Evolutionary conservation across 1,284 basidiomycete genomes (phyloP).

Genomic region (Afroboletus lepidellus): DNA sequence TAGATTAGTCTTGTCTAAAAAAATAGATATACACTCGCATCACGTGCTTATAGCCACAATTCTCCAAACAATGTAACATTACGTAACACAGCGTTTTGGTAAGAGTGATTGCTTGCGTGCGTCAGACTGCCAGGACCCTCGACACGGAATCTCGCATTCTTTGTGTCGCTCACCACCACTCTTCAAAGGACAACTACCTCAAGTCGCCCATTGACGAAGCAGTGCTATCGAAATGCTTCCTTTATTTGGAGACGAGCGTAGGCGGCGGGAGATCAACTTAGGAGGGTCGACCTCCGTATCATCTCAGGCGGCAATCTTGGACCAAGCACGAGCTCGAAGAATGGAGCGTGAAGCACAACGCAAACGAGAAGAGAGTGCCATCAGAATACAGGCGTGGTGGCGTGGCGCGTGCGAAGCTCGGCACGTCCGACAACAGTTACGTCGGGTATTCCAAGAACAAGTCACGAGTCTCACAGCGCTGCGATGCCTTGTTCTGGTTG

Average conservation of each 20-base stretch:
- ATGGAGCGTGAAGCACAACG: conserved; percentile 56
- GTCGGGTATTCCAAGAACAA: conserved; percentile 37
- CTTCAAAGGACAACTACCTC: not conserved
- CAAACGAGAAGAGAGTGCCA: conserved; percentile 54
- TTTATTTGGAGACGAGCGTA: conserved; percentile 33
- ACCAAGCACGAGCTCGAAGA: conserved; percentile 58
- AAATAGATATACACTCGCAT: no score
- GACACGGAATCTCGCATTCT: not conserved
- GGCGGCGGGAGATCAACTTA: conserved; percentile 71
- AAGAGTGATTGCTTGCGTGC: conserved; percentile 11
- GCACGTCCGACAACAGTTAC: conserved; percentile 42
- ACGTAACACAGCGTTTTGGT: conserved; percentile 10
- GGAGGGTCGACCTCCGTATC: conserved; percentile 59
- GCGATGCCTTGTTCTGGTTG: conserved; percentile 60
- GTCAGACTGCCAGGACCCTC: not conserved
- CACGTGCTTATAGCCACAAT: no score
- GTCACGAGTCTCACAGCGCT: conserved; percentile 51
- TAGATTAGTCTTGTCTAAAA: no score
- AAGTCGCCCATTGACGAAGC: not conserved
- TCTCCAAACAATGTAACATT: not conserved
- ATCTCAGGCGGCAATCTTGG: conserved; percentile 56
- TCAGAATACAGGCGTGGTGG: conserved; percentile 69
- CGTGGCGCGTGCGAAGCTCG: conserved; percentile 46
- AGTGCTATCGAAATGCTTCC: conserved; percentile 23
- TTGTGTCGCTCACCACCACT: not conserved